Percentiles rank a stretch among this genome's conserved stretches.
Evolutionary conservation across 2,329 filamentous ascomycete genomes (phyloP).

Genomic region (Teratosphaeria gauchensis): DNA sequence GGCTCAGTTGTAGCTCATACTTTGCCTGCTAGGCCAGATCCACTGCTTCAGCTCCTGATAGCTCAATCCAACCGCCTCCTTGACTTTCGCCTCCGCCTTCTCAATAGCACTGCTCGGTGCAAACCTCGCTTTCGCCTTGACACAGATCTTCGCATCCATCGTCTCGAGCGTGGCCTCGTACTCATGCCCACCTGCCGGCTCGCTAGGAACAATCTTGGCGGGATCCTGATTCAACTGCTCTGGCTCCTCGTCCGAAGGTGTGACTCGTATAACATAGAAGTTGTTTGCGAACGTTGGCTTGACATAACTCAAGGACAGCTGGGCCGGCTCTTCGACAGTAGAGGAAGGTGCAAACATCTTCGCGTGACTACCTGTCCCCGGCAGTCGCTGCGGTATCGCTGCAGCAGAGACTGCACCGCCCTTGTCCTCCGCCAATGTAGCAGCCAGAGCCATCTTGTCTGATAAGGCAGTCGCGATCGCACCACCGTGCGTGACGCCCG

Average conservation of each 20-base stretch:
- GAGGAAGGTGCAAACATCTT: slow-evolving; percentile 15
- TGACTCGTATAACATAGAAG: slow-evolving; percentile 54
- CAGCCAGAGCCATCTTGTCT: slow-evolving; percentile 59
- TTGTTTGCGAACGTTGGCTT: slow-evolving; percentile 49
- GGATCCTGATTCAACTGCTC: slow-evolving; percentile 12
- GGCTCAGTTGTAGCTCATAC: too few species aligned
- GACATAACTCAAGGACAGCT: slow-evolving; percentile 49
- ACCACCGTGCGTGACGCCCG: slow-evolving; percentile 62
- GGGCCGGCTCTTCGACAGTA: slow-evolving; percentile 23
- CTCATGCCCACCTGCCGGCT: slow-evolving; percentile 32
- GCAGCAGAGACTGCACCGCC: slow-evolving; percentile 11
- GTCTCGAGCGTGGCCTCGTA: slow-evolving; percentile 47
- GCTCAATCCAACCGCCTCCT: slow-evolving; percentile 8
- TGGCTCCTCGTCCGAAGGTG: slow-evolving; percentile 20
- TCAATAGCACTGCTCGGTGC: slow-evolving; percentile 12
- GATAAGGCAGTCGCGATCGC: slow-evolving; percentile 58
- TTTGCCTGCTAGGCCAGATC: slow-evolving; percentile 24
- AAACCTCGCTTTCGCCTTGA: slow-evolving; percentile 39
- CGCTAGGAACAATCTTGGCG: slow-evolving; percentile 22
- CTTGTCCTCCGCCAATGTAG: slow-evolving; percentile 37
- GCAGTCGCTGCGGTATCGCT: slow-evolving; percentile 21
- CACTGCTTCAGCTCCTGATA: slow-evolving; percentile 23
- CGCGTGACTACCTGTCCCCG: slow-evolving; percentile 23
- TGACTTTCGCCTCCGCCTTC: slow-evolving; percentile 11
- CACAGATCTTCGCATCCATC: slow-evolving; percentile 46